Percentiles rank a stretch among this genome's conserved stretches.
phyloP scores from a whole-genome alignment of 2,329 filamentous ascomycete species.

The Xylariaceae sp. region DNA sequence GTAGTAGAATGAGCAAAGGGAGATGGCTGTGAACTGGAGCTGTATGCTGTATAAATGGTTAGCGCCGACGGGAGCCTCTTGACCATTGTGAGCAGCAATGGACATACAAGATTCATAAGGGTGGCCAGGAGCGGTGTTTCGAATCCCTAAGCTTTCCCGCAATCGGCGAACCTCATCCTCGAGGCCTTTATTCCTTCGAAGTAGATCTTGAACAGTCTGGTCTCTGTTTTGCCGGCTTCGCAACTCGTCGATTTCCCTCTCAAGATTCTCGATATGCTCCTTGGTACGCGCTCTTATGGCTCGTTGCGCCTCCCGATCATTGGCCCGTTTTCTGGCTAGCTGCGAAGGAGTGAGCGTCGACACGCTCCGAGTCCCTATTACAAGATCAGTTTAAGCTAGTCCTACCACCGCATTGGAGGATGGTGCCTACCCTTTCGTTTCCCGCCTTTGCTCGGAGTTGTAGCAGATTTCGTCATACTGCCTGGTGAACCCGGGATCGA shows the following conservation, averaged over 20 bases:
- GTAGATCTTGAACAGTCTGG: conserved; percentile 50
- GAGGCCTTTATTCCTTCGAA: conserved; percentile 51
- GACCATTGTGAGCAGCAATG: not conserved
- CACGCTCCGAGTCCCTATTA: conserved; percentile 68
- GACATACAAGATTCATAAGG: conserved; percentile 30
- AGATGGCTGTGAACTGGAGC: conserved; percentile 43
- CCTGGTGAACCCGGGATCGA: conserved; percentile 18
- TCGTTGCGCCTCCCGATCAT: conserved; percentile 86
- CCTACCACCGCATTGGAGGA: not conserved
- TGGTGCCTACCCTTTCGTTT: conserved; percentile 33
- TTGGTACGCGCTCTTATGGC: conserved; percentile 85
- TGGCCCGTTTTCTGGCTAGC: conserved; percentile 84
- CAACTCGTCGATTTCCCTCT: conserved; percentile 72
- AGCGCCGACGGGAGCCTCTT: not conserved
- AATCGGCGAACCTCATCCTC: conserved; percentile 51
- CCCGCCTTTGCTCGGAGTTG: conserved; percentile 23
- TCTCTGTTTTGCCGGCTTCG: conserved; percentile 48
- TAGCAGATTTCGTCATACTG: conserved; percentile 26
- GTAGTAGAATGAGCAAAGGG: conserved; percentile 41
- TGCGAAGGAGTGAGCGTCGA: conserved; percentile 86
- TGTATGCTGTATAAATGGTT: conserved; percentile 21
- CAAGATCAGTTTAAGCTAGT: conserved; percentile 8
- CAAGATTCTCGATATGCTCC: conserved; percentile 76
- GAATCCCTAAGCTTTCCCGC: conserved; percentile 44
- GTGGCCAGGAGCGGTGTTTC: conserved; percentile 25